These are phyloP conservation scores for Alternaria conjuncta DNA, from an alignment of 2,329 filamentous ascomycete species.

Conservation along the genomic window DNA sequence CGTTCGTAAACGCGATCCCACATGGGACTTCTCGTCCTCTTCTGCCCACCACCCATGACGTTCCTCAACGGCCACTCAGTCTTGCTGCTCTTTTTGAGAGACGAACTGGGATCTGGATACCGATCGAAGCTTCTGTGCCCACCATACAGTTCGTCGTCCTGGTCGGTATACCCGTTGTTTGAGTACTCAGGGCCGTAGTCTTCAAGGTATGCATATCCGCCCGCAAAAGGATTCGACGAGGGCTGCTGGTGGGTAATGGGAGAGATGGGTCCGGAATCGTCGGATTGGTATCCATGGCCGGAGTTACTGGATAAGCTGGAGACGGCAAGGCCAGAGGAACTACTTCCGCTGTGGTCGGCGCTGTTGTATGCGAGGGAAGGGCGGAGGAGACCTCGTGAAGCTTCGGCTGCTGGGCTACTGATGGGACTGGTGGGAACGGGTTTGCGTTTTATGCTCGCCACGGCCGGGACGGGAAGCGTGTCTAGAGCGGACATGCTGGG, in stretches of 20 bases:
- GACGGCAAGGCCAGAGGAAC: slow-evolving; percentile 28
- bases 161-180: slow-evolving; percentile 15
- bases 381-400: slow-evolving; percentile 30
- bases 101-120: slow-evolving; percentile 28
- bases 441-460: slow-evolving; percentile 36
- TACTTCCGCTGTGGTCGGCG: slow-evolving; percentile 33
- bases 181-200: slow-evolving; percentile 42
- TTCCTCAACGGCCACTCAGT: slow-evolving; percentile 44
- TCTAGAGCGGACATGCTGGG: slow-evolving; percentile 16
- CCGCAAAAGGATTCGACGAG: slow-evolving; percentile 32
- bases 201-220: slow-evolving; percentile 37
- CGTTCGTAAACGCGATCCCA: slow-evolving; percentile 44
- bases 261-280: slow-evolving; percentile 22
- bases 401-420: slow-evolving; percentile 24
- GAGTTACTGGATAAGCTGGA: slow-evolving; percentile 15
- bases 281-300: slow-evolving; percentile 4
- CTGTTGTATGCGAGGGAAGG: slow-evolving; percentile 22
- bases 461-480: slow-evolving; percentile 19
- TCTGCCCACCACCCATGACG: slow-evolving; percentile 17
- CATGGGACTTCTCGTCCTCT: slow-evolving; percentile 35
- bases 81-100: slow-evolving; percentile 21
- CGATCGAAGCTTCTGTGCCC: slow-evolving; percentile 35
- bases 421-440: slow-evolving; percentile 25
- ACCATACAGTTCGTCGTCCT: slow-evolving; percentile 39
- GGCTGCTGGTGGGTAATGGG: slow-evolving; percentile 16